Conservation (phyloP, 1,284 basidiomycete species). For the Exsudoporus floridanus region DNA sequence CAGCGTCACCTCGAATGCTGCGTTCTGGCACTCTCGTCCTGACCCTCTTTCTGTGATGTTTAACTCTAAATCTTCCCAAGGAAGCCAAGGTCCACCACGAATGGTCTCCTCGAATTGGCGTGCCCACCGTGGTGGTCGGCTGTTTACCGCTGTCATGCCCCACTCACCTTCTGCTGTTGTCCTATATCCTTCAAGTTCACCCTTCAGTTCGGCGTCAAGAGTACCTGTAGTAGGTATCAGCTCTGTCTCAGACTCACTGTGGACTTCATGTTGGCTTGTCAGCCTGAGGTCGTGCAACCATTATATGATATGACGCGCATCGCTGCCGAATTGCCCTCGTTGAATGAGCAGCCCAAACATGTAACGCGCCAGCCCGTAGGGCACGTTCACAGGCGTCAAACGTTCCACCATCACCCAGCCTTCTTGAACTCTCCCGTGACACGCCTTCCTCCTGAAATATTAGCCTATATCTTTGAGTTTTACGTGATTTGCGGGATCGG, state of each 20-base stretch:
- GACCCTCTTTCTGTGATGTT: not conserved
- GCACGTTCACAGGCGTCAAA: not conserved
- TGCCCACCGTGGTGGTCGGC: not conserved
- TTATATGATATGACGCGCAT: not conserved
- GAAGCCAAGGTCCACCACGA: not conserved
- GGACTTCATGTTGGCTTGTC: not conserved
- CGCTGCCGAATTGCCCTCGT: not conserved
- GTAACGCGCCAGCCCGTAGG: not conserved
- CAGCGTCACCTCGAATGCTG: not conserved
- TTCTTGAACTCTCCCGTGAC: not conserved
- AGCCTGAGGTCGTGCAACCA: not conserved
- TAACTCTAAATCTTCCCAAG: too few species aligned
- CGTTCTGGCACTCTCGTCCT: not conserved
- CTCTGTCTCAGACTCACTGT: not conserved
- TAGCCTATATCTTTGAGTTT: conserved; percentile 17
- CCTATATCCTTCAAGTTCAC: not conserved
- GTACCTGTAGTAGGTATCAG: conserved; percentile 4
- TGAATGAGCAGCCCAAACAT: not conserved
- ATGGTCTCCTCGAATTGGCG: not conserved
- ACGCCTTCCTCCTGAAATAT: conserved; percentile 17
- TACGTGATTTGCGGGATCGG: not conserved
- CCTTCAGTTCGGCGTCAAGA: not conserved
- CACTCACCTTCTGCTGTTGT: not conserved
- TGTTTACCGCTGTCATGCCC: not conserved
- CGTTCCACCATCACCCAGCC: not conserved